Evolutionary conservation across 306 rosid genomes (phyloP).

Genomic region (Glycine latifolia): DNA sequence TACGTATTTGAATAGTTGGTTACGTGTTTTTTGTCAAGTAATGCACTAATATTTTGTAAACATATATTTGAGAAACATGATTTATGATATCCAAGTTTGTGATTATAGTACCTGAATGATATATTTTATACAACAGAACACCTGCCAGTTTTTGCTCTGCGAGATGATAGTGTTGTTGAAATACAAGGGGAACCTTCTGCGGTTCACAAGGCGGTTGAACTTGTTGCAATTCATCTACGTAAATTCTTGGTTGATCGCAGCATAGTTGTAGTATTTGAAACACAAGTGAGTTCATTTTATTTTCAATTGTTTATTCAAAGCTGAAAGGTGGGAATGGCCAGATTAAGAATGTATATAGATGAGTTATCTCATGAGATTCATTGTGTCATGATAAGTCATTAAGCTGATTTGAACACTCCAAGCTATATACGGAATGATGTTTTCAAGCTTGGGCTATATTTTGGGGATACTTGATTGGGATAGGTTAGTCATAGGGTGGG

Average conservation of each 20-base stretch:
- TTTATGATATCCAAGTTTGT: conserved; percentile 11
- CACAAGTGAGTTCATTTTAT: conserved; percentile 49
- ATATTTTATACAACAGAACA: conserved; percentile 51
- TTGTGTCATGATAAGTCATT: conserved; percentile 9
- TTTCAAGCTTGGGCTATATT: conserved; percentile 22
- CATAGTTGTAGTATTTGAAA: conserved; percentile 67
- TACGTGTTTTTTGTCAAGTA: neutral
- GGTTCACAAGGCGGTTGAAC: conserved; percentile 66
- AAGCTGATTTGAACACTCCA: neutral
- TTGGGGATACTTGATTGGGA: conserved; percentile 22
- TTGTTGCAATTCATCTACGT: conserved; percentile 60
- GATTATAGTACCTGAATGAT: conserved; percentile 33
- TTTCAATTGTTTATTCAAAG: conserved; percentile 11
- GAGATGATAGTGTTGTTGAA: conserved; percentile 67
- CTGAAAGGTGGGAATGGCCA: neutral
- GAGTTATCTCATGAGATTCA: conserved; percentile 5
- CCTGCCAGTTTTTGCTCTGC: conserved; percentile 62
- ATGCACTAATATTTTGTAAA: conserved; percentile 7
- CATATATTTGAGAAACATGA: conserved; percentile 3
- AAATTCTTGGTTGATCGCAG: conserved; percentile 72
- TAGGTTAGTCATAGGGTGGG: conserved; percentile 13
- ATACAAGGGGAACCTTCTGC: conserved; percentile 66
- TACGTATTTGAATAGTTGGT: conserved; percentile 14
- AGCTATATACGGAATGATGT: conserved; percentile 20
- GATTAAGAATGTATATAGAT: conserved; percentile 8